Base-by-base conservation (phyloP, 2,329 filamentous ascomycete genomes). In the Exserohilum rostratum region DNA sequence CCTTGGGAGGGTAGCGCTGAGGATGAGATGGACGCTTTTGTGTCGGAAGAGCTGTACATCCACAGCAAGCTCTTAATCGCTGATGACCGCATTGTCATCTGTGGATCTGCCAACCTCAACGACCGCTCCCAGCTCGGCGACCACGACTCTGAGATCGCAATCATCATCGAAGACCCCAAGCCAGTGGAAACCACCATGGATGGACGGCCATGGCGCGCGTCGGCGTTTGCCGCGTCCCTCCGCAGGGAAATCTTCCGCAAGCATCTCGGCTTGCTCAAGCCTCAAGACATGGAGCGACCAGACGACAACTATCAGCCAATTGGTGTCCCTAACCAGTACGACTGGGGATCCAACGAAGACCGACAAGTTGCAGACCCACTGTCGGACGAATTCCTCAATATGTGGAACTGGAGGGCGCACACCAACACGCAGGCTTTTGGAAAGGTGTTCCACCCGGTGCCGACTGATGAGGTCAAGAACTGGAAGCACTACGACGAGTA, bases 91-190 rank as follows among this genome's bases (percentile, higher is more conserved):
- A 82, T 90, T 45, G 90, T 91, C 53, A 93, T 96, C 61, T 93
- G 90, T 71, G 91, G 92, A 58, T 91, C 84, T 50, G 85, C 86
- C 20, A 89, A 89, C 64, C 78, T 89, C 66, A 89, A 89, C 65
- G 87, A 87, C 64, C 80, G 85, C 50, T 93, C 89, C 3, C 90
- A 96, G 77, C 84, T 96, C 3, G 91, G 91, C 31, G 83, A 85
- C 53, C 91, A 95, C 75, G 92, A 96, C 77, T 91, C 87, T 1
- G 92, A 96, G 72, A 91, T 96, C 50, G 91, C 91, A n/a, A 89
- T 96, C 60, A 83, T 96, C 53, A 90, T 96, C 67, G 89, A 95
- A 72, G 91, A 96, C 70, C 84, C 86, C 2, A 85, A 87, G 1
- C 79, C 86, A 1, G 79, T 96, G 13, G 84, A 89, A 12, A 88